A percentile compares a stretch with the other conserved stretches of the same genome.
phyloP scores from a whole-genome alignment of 2,329 filamentous ascomycete genomes.

The Aquanectria penicillioides region DNA sequence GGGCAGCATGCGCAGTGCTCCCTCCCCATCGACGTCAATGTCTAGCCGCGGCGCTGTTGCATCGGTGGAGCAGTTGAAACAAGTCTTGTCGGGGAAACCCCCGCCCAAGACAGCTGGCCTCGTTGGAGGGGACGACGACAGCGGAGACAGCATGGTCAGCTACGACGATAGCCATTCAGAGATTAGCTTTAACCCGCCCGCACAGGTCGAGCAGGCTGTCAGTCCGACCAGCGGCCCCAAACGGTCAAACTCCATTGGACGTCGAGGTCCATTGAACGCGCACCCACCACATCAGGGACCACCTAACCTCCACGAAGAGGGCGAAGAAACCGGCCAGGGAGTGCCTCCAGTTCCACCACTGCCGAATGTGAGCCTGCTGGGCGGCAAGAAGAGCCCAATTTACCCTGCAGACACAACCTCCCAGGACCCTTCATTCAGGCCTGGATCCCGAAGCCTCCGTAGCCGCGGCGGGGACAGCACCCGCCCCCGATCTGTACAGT shows the following conservation, averaged over 20 bases:
- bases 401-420: slow-evolving; percentile 43
- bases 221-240: slow-evolving; percentile 44
- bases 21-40: slow-evolving; percentile 56
- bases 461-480: slow-evolving; percentile 55
- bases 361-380: slow-evolving; percentile 50
- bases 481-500: slow-evolving; percentile 46
- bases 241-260: slow-evolving; percentile 48
- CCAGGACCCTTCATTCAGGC: slow-evolving; percentile 50
- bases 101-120: slow-evolving; percentile 51
- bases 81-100: slow-evolving; percentile 64
- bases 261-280: slow-evolving; percentile 55
- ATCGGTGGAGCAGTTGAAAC: slow-evolving; percentile 72
- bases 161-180: slow-evolving; percentile 76
- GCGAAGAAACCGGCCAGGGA: slow-evolving; percentile 45
- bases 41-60: slow-evolving; percentile 63
- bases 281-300: slow-evolving; percentile 50
- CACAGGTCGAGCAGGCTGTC: slow-evolving; percentile 43
- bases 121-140: slow-evolving; percentile 58
- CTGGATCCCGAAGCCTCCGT: slow-evolving; percentile 49
- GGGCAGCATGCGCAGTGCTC: slow-evolving; percentile 62
- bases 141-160: slow-evolving; percentile 76
- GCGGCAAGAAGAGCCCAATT: slow-evolving; percentile 43
- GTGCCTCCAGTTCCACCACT: slow-evolving; percentile 68
- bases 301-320: slow-evolving; percentile 43
- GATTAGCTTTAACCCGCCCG: slow-evolving; percentile 65